Evolutionary conservation across 805 yeast species (phyloP).

Genomic region (Zygoascus biomembranicola): DNA sequence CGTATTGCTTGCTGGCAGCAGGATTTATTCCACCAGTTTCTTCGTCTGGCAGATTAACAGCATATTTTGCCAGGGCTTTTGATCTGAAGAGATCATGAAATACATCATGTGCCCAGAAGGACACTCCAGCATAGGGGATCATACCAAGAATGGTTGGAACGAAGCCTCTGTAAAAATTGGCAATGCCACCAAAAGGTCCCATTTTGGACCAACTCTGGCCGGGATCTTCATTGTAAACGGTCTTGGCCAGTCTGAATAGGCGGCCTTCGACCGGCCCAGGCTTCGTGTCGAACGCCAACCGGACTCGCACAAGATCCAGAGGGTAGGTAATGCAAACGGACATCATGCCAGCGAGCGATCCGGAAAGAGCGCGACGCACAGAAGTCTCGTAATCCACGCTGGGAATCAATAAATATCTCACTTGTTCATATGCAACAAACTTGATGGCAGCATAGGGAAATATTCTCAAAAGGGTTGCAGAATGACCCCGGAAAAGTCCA

Average conservation of each 20-base stretch:
- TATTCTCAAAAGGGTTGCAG: slow-evolving; percentile 81
- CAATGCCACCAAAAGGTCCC: slow-evolving; percentile 20
- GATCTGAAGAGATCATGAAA: slow-evolving; percentile 80
- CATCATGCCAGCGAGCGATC: slow-evolving; percentile 81
- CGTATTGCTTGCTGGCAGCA: slow-evolving; percentile 28
- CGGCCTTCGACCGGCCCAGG: slow-evolving; percentile 18
- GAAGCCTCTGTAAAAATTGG: slow-evolving; percentile 89
- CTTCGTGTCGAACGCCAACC: slow-evolving; percentile 80
- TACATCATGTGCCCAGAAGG: slow-evolving; percentile 88
- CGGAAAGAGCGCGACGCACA: slow-evolving; percentile 71
- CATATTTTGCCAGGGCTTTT: slow-evolving; percentile 41
- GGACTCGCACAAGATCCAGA: slow-evolving; percentile 78
- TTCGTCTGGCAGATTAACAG: slow-evolving; percentile 22
- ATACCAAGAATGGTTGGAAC: slow-evolving; percentile 90
- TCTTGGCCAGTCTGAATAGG: slow-evolving; percentile 21
- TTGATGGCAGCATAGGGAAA: slow-evolving; percentile 97
- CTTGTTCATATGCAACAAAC: slow-evolving; percentile 93
- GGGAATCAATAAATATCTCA: slow-evolving; percentile 72
- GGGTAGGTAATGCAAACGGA: slow-evolving; percentile 90
- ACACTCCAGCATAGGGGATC: slow-evolving; percentile 97
- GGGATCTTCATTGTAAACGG: slow-evolving; percentile 23
- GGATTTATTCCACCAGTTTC: slow-evolving; percentile 6
- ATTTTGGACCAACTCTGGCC: background rate
- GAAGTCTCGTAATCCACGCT: slow-evolving; percentile 68
- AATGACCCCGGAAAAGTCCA: slow-evolving; percentile 93